Evolutionary conservation across 2,329 filamentous ascomycete genomes (phyloP).

Genomic region (Colletotrichum truncatum): DNA sequence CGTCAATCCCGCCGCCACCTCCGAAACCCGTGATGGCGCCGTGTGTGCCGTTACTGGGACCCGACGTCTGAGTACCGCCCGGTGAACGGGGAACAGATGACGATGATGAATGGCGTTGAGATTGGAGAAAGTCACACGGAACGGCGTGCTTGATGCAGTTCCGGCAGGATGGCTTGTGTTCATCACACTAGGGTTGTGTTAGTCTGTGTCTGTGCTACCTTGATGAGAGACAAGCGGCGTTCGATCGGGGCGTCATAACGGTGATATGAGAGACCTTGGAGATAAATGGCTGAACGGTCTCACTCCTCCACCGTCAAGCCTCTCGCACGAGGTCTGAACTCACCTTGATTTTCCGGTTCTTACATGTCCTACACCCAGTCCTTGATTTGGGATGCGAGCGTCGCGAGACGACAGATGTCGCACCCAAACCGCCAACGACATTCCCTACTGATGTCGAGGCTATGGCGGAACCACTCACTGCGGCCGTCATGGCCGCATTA

Average conservation of each 20-base stretch:
- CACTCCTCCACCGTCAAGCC: neutral
- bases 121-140: conserved; percentile 37
- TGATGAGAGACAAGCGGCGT: neutral
- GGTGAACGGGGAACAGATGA: conserved; percentile 22
- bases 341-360: conserved; percentile 60
- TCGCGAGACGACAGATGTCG: conserved; percentile 43
- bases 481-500: too few species aligned
- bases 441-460: neutral
- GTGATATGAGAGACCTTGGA: neutral
- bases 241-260: neutral
- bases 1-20: conserved; percentile 27
- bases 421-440: neutral
- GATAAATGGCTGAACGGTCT: neutral
- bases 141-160: conserved; percentile 40
- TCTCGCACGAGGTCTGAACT: too few species aligned
- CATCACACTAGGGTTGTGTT: conserved; percentile 34
- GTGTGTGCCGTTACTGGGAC: neutral
- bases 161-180: conserved; percentile 36
- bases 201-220: neutral
- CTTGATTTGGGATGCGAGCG: conserved; percentile 65
- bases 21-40: neutral
- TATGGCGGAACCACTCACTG: neutral
- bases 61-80: neutral
- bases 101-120: conserved; percentile 17
- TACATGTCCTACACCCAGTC: conserved; percentile 63